These are phyloP conservation scores for Cytospora mali DNA, from an alignment of 2,329 filamentous ascomycete species.

Conservation along the genomic window DNA sequence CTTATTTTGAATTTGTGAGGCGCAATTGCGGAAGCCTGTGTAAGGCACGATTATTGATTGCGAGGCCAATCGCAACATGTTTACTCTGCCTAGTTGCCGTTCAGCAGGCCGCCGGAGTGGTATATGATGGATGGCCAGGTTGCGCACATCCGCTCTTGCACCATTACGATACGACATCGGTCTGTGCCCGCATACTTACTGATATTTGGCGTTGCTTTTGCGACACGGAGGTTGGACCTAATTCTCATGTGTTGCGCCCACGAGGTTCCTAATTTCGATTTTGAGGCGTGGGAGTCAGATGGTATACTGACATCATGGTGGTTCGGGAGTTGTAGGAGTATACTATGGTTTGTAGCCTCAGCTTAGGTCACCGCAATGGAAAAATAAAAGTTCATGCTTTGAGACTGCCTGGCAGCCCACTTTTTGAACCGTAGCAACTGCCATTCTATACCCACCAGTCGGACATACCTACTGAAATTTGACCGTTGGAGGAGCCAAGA, in stretches of 20 bases:
- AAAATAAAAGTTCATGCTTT: slow-evolving; percentile 25
- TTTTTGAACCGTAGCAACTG: neutral
- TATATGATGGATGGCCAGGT: neutral
- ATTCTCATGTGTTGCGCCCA: slow-evolving; percentile 11
- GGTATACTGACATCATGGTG: slow-evolving; percentile 19
- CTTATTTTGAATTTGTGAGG: neutral
- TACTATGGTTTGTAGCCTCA: slow-evolving; percentile 16
- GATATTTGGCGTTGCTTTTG: slow-evolving; percentile 16
- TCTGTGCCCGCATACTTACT: slow-evolving; percentile 4
- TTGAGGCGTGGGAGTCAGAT: slow-evolving; percentile 20
- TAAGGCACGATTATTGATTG: slow-evolving; percentile 8
- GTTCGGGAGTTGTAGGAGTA: slow-evolving; percentile 28
- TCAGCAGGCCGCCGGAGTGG: neutral
- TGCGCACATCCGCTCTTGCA: neutral
- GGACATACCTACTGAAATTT: neutral
- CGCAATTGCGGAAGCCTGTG: neutral
- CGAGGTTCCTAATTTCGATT: slow-evolving; percentile 16
- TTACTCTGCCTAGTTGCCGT: neutral
- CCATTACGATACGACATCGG: slow-evolving; percentile 1
- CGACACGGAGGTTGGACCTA: slow-evolving; percentile 6
- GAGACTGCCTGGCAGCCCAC: neutral
- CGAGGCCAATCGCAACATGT: slow-evolving; percentile 3
- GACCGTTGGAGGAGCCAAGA: too few relatives aligned
- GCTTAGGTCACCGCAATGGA: slow-evolving; percentile 26
- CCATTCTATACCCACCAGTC: neutral